Conservation (phyloP, 768 basidiomycete species). For the Naganishia friedmannii region DNA sequence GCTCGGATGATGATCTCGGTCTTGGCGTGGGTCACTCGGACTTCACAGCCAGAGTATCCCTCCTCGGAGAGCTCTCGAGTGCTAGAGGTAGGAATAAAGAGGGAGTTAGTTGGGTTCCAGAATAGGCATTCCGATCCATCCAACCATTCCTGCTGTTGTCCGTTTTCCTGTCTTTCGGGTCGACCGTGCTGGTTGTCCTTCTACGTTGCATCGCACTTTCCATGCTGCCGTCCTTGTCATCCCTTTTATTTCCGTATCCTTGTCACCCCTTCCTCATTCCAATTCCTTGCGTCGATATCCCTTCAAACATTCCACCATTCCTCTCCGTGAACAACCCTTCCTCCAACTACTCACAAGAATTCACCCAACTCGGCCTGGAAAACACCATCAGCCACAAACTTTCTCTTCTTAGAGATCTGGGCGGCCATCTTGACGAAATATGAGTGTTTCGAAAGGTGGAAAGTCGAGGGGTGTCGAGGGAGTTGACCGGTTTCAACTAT, state of each 20-base stretch:
- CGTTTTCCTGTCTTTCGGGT: no score
- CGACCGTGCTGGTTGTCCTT: not conserved
- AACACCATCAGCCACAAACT: conserved; percentile 95
- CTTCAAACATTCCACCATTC: not conserved
- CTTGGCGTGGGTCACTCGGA: conserved; percentile 97
- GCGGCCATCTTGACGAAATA: conserved; percentile 44
- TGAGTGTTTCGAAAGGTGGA: conserved; percentile 1
- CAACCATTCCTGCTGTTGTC: no score
- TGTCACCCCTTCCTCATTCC: not conserved
- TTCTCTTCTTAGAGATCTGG: conserved; percentile 92
- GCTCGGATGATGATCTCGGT: conserved; percentile 99
- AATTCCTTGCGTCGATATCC: not conserved
- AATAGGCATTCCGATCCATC: not conserved
- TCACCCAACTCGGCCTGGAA: conserved; percentile 99
- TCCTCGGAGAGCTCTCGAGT: conserved; percentile 90
- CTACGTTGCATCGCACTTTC: no score
- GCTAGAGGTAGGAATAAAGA: conserved; percentile 34
- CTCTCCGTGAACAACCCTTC: not conserved
- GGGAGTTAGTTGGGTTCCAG: not conserved
- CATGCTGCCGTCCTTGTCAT: not conserved
- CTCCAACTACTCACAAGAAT: conserved; percentile 65
- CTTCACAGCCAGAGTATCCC: conserved; percentile 99
- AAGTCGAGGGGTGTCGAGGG: conserved; percentile 1
- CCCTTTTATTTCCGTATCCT: no score
- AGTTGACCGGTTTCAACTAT: conserved; percentile 1